Percentiles rank a stretch among this genome's conserved stretches.
These are phyloP conservation scores for Pichia kudriavzevii DNA, from an alignment of 1,139 yeast species.

Conservation along the genomic window DNA sequence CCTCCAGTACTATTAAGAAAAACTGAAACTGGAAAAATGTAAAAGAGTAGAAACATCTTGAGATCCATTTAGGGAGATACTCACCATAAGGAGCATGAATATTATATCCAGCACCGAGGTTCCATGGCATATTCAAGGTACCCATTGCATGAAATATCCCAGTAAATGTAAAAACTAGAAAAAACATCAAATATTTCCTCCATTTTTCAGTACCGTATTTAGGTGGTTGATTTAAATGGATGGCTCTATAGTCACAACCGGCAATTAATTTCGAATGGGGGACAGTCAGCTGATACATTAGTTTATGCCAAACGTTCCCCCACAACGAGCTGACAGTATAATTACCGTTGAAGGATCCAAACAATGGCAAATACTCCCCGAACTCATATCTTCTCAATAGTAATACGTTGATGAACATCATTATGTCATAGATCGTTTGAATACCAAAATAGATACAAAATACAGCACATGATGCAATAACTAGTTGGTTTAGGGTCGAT, in stretches of 20 bases:
- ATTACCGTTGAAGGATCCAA: constrained; percentile 13
- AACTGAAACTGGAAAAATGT: constrained; percentile 16
- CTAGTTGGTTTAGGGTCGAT: constrained; percentile 8
- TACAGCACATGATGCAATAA: constrained; percentile 8
- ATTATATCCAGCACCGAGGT: constrained; percentile 8
- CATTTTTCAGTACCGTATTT: constrained; percentile 5
- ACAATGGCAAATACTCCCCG: constrained; percentile 12
- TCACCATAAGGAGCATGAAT: constrained; percentile 11
- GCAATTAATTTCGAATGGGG: constrained; percentile 12
- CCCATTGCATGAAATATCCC: constrained; percentile 16
- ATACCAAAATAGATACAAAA: constrained; percentile 15
- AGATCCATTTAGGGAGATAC: background rate
- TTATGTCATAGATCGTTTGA: constrained; percentile 6
- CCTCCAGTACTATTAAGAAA: constrained; percentile 12
- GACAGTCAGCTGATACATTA: constrained; percentile 15
- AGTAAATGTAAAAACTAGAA: constrained; percentile 14
- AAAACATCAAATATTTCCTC: constrained; percentile 7
- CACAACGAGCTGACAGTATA: constrained; percentile 16
- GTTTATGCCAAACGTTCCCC: constrained; percentile 17
- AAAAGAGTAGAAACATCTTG: constrained; percentile 17
- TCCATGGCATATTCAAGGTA: constrained; percentile 14
- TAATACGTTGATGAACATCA: constrained; percentile 5
- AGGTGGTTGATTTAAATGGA: constrained; percentile 1
- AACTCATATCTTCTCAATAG: background rate
- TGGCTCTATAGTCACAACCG: constrained; percentile 6